These are phyloP conservation scores for Teunomyces kruisii DNA, from an alignment of 805 yeast genomes.

Conservation along the genomic window DNA sequence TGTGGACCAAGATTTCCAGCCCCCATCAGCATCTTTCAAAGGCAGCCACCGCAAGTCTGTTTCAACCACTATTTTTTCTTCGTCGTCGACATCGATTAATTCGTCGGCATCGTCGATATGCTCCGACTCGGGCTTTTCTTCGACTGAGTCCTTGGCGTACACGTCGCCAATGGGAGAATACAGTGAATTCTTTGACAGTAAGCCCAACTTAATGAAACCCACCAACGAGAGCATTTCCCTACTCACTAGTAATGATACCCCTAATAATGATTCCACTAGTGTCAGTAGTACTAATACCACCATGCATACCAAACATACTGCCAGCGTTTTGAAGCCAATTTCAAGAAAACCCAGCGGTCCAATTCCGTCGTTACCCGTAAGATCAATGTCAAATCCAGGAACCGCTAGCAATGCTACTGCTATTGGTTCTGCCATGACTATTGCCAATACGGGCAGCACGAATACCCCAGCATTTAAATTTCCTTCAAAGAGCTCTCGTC, in stretches of 20 bases:
- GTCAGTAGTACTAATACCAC: conserved; percentile 1
- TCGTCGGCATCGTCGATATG: conserved; percentile 30
- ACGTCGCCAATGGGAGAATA: conserved; percentile 25
- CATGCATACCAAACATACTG: conserved; percentile 1
- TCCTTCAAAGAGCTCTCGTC: conserved; percentile 13
- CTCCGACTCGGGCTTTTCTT: conserved; percentile 27
- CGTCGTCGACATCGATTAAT: conserved; percentile 26
- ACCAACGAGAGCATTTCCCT: neutral
- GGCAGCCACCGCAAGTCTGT: conserved; percentile 15
- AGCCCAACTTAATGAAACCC: conserved; percentile 6
- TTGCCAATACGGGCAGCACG: neutral
- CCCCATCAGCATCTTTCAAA: conserved; percentile 27
- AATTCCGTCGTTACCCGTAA: conserved; percentile 4
- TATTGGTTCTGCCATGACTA: neutral
- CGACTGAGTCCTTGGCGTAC: conserved; percentile 27
- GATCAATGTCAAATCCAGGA: neutral
- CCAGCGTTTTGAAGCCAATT: conserved; percentile 10
- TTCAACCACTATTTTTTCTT: conserved; percentile 16
- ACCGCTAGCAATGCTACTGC: neutral
- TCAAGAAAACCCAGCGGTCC: conserved; percentile 10
- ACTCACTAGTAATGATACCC: neutral
- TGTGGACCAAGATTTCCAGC: conserved; percentile 23
- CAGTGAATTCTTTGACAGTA: conserved; percentile 24
- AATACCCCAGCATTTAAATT: conserved; percentile 11
- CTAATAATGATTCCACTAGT: neutral